Conservation (phyloP, 805 yeast species). For the Pichia ethanolica region DNA sequence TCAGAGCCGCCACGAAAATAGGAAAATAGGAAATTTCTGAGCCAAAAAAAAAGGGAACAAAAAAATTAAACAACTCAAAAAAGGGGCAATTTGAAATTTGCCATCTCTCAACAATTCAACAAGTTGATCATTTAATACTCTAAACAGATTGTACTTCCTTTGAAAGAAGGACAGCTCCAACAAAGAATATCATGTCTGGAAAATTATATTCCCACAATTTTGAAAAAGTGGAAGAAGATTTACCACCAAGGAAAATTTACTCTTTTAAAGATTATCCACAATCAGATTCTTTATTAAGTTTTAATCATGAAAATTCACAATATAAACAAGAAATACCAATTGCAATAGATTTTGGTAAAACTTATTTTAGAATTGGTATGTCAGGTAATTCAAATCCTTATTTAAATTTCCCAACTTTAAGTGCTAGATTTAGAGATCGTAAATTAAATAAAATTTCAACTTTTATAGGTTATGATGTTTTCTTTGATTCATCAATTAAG, state of each 20-base stretch:
- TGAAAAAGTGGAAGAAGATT: constrained; percentile 19
- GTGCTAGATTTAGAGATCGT: constrained; percentile 75
- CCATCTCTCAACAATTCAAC: too few relatives aligned
- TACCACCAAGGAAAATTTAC: constrained; percentile 37
- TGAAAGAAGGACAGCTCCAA: too few relatives aligned
- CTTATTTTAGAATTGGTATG: constrained; percentile 52
- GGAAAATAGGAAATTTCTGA: too few relatives aligned
- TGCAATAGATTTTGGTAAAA: constrained; percentile 81
- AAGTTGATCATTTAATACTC: too few relatives aligned
- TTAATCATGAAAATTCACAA: constrained; percentile 27
- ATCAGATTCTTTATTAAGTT: constrained; percentile 37
- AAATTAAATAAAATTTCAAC: constrained; percentile 55
- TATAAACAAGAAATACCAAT: constrained; percentile 62
- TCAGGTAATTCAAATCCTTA: constrained; percentile 41
- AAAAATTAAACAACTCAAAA: too few relatives aligned
- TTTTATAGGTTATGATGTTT: constrained; percentile 76
- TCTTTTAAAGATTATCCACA: constrained; percentile 35
- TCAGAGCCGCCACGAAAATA: too few relatives aligned
- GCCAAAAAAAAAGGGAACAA: too few relatives aligned
- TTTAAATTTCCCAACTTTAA: constrained; percentile 58
- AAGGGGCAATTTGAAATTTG: too few relatives aligned
- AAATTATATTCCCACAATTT: constrained; percentile 6
- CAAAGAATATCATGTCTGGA: constrained; percentile 1
- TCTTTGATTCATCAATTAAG: constrained; percentile 59
- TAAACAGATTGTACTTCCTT: too few relatives aligned